Evolutionary conservation across 768 basidiomycete species (phyloP).

Genomic region (Lepiota brunneoincarnata): DNA sequence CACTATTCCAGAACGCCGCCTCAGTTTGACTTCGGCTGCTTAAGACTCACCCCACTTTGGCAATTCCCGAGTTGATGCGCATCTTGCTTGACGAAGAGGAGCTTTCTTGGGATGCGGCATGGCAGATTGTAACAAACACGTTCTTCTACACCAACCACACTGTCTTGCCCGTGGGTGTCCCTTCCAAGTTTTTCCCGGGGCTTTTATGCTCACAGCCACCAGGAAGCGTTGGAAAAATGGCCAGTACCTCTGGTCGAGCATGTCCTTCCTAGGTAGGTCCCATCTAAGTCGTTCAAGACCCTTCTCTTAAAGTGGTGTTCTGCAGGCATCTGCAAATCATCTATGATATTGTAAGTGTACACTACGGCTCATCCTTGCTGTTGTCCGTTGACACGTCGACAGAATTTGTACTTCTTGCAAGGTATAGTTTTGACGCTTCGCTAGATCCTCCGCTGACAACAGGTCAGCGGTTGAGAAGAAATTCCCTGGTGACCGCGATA

Average conservation of each 20-base stretch:
- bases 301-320: neutral
- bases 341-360: slow-evolving; percentile 72
- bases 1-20: neutral
- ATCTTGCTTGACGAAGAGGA: slow-evolving; percentile 92
- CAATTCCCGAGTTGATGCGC: slow-evolving; percentile 94
- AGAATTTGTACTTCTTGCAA: slow-evolving; percentile 73
- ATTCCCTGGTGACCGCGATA: slow-evolving; percentile 85
- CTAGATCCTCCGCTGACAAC: neutral
- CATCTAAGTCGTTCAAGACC: neutral
- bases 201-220: neutral
- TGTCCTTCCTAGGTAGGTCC: slow-evolving; percentile 67
- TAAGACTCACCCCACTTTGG: slow-evolving; percentile 94
- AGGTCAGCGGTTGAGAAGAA: slow-evolving; percentile 75
- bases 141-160: slow-evolving; percentile 98
- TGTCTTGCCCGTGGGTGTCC: slow-evolving; percentile 69
- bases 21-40: neutral
- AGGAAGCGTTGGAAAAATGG: slow-evolving; percentile 93
- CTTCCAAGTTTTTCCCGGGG: neutral
- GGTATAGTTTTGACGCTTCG: slow-evolving; percentile 33
- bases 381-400: slow-evolving; percentile 11
- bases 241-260: slow-evolving; percentile 82
- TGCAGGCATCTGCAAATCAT: slow-evolving; percentile 86
- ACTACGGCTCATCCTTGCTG: neutral
- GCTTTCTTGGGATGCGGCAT: slow-evolving; percentile 76
- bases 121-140: slow-evolving; percentile 85